Evolutionary conservation across 2,329 filamentous ascomycete genomes (phyloP).

Genomic region (Calonectria honghensis): DNA sequence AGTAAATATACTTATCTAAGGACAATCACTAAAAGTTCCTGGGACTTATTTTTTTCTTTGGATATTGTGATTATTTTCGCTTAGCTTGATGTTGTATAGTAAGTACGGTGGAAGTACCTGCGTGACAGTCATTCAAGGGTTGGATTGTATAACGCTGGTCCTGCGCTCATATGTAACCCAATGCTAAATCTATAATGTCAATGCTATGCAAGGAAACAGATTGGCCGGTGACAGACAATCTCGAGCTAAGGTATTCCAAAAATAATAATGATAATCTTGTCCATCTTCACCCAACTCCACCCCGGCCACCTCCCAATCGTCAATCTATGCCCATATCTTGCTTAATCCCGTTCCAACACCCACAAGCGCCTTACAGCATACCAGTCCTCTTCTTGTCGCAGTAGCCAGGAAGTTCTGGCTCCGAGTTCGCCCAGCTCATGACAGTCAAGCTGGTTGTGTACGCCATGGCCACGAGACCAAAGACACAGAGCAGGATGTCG

Average conservation of each 20-base stretch:
- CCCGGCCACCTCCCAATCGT: conserved; percentile 11
- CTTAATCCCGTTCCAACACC: not conserved
- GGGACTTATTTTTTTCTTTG: too few species aligned
- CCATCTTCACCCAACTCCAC: conserved; percentile 22
- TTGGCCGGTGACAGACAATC: conserved; percentile 45
- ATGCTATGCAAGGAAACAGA: conserved; percentile 49
- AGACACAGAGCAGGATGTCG: conserved; percentile 85
- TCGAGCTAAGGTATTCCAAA: conserved; percentile 35
- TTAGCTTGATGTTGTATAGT: too few species aligned
- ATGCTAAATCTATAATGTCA: conserved; percentile 53
- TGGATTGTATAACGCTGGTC: not conserved
- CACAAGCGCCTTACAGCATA: conserved; percentile 41
- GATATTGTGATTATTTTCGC: too few species aligned
- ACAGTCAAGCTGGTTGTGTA: conserved; percentile 94
- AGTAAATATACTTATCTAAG: too few species aligned
- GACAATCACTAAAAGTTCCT: too few species aligned
- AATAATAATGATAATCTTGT: conserved; percentile 23
- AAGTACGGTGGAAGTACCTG: too few species aligned
- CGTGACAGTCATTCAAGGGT: too few species aligned
- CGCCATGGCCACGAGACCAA: conserved; percentile 90
- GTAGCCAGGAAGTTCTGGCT: conserved; percentile 70
- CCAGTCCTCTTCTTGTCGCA: conserved; percentile 66
- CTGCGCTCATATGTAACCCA: conserved; percentile 33
- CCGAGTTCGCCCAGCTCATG: conserved; percentile 85
- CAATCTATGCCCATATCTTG: conserved; percentile 27